These are phyloP conservation scores for Populus deltoides DNA, from an alignment of 345 rosid species.

Conservation along the genomic window DNA sequence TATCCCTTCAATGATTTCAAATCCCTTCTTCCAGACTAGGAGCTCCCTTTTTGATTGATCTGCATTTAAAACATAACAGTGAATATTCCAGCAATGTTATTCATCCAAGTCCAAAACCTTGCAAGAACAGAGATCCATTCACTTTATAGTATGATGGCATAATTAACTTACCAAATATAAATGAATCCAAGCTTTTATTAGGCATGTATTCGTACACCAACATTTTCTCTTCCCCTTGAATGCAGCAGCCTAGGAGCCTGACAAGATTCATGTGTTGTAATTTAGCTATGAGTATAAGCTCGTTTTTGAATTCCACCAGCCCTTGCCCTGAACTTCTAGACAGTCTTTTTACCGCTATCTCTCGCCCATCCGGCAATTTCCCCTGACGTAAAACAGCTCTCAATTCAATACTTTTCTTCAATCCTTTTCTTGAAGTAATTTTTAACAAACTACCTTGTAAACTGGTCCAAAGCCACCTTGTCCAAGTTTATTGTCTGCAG, in stretches of 20 bases:
- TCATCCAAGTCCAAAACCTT: too few species aligned
- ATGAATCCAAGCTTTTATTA: too few species aligned
- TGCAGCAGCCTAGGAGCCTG: too few species aligned
- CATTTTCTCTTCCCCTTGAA: too few species aligned
- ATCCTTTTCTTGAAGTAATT: too few species aligned
- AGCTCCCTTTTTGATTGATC: not conserved
- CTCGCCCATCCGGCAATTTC: not conserved
- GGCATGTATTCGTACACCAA: too few species aligned
- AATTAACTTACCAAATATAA: too few species aligned
- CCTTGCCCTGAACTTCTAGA: conserved; percentile 24
- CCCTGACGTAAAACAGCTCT: conserved; percentile 1
- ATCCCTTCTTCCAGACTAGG: conserved; percentile 1
- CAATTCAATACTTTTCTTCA: too few species aligned
- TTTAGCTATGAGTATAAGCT: not conserved
- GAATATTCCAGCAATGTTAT: not conserved
- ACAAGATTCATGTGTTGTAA: too few species aligned
- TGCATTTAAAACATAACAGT: not conserved
- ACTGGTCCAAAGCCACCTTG: conserved; percentile 6
- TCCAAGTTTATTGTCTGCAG: conserved; percentile 12
- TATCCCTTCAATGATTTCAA: conserved; percentile 9
- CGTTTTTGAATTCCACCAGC: conserved; percentile 26
- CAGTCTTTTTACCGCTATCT: conserved; percentile 26
- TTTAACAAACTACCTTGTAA: too few species aligned
- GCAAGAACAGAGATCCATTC: too few species aligned
- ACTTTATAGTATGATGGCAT: too few species aligned